Evolutionary conservation across 2,329 filamentous ascomycete species (phyloP).

Genomic region (Tricladium varicosporioides): DNA sequence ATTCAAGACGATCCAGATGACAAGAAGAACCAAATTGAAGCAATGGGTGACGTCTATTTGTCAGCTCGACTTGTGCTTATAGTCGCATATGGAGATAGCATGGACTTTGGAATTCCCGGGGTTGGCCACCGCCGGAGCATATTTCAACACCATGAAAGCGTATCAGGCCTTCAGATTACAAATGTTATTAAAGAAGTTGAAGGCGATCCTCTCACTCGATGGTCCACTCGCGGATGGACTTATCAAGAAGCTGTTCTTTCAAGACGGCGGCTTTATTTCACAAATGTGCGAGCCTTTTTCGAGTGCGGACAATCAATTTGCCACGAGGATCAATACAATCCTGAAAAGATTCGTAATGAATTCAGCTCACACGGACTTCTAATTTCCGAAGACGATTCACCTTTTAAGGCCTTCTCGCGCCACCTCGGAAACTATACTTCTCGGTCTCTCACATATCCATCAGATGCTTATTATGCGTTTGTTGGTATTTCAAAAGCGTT

Average conservation of each 20-base stretch:
- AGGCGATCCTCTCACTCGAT: constrained; percentile 5
- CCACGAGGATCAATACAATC: constrained; percentile 3
- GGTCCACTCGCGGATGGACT: constrained; percentile 14
- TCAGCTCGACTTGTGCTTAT: constrained; percentile 6
- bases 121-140: background rate
- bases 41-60: constrained; percentile 27
- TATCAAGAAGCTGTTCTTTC: constrained; percentile 11
- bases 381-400: constrained; percentile 1
- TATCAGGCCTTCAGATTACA: constrained; percentile 2
- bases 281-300: constrained; percentile 3
- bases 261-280: constrained; percentile 2
- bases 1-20: constrained; percentile 17
- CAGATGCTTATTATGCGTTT: constrained; percentile 1
- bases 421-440: constrained; percentile 5
- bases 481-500: constrained; percentile 1
- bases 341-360: constrained; percentile 1
- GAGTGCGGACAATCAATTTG: constrained; percentile 2
- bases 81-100: constrained; percentile 2
- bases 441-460: background rate
- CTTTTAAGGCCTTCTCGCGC: background rate
- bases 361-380: constrained; percentile 1
- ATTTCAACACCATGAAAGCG: constrained; percentile 1
- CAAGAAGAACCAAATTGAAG: constrained; percentile 4
- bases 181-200: constrained; percentile 2
- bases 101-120: constrained; percentile 4